phyloP scores from a whole-genome alignment of 2,329 filamentous ascomycete genomes.

The Ophiostoma triangulosporum region DNA sequence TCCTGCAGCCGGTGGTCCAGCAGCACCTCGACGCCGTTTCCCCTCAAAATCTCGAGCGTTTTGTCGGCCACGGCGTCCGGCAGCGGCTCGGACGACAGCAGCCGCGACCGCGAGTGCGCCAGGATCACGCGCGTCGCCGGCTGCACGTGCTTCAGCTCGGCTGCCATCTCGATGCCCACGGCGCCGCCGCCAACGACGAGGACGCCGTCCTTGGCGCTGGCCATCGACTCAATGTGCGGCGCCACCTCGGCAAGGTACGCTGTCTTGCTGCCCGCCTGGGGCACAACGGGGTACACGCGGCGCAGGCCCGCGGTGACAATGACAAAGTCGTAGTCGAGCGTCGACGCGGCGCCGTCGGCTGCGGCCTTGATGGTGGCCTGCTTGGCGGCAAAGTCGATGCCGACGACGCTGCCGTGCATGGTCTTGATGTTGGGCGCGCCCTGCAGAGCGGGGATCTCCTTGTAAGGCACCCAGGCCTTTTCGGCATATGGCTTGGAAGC shows the following conservation, averaged over 20 bases:
- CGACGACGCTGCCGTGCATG: constrained; percentile 50
- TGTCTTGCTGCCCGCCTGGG: constrained; percentile 47
- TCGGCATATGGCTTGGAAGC: constrained; percentile 48
- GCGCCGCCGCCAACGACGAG: constrained; percentile 67
- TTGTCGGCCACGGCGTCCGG: constrained; percentile 55
- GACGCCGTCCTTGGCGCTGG: constrained; percentile 41
- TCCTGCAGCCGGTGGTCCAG: constrained; percentile 44
- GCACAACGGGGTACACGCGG: constrained; percentile 59
- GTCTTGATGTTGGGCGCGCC: constrained; percentile 43
- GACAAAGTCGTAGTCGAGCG: constrained; percentile 58
- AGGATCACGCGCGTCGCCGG: constrained; percentile 56
- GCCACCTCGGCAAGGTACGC: constrained; percentile 49
- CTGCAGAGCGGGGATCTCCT: constrained; percentile 52
- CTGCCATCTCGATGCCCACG: constrained; percentile 71
- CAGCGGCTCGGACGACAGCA: constrained; percentile 61
- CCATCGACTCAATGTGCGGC: constrained; percentile 42
- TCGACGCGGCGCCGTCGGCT: constrained; percentile 18
- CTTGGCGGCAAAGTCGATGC: constrained; percentile 46
- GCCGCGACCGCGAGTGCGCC: constrained; percentile 55
- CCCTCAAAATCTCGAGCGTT: constrained; percentile 41
- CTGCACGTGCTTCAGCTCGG: constrained; percentile 57
- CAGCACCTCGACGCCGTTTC: constrained; percentile 51
- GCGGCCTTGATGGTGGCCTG: constrained; percentile 39
- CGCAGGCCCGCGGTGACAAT: constrained; percentile 57
- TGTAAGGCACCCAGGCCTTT: constrained; percentile 58